Conservation (phyloP, 441 rosid genomes). For the Hypseocharis bilobata region DNA sequence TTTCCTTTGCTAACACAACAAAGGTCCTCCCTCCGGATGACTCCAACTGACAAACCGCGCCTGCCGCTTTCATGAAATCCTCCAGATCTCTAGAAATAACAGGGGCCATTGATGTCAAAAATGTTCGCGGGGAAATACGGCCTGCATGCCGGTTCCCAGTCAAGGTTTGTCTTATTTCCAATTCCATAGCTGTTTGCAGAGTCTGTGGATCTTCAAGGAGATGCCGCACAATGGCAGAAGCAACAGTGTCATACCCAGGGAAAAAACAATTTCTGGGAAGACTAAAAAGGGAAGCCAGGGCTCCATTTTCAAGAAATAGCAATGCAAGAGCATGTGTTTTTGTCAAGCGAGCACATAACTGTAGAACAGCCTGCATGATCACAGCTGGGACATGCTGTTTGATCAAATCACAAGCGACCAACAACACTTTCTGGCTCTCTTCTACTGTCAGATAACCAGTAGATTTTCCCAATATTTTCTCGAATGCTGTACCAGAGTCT, state of each 20-base stretch:
- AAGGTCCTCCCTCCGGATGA: conserved; percentile 76
- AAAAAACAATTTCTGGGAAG: conserved; percentile 80
- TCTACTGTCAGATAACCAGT: conserved; percentile 68
- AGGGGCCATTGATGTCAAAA: conserved; percentile 80
- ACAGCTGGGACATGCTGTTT: conserved; percentile 75
- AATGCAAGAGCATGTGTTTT: conserved; percentile 68
- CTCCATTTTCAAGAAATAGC: conserved; percentile 83
- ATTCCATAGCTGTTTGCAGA: conserved; percentile 89
- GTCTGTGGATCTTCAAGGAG: conserved; percentile 96
- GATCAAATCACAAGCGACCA: conserved; percentile 59
- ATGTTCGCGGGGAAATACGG: conserved; percentile 51
- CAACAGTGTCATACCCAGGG: conserved; percentile 86
- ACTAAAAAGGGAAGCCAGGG: conserved; percentile 62
- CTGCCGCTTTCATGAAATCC: conserved; percentile 79
- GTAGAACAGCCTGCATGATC: conserved; percentile 94
- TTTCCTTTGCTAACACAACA: conserved; percentile 71
- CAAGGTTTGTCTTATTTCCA: conserved; percentile 79
- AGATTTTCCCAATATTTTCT: conserved; percentile 62
- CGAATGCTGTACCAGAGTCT: conserved; percentile 41
- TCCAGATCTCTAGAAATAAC: conserved; percentile 86
- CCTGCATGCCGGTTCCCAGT: conserved; percentile 71
- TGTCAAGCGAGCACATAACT: conserved; percentile 83
- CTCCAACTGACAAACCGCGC: conserved; percentile 77
- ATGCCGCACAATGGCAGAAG: conserved; percentile 76
- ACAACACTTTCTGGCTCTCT: conserved; percentile 61